These are phyloP conservation scores for Ceriops zippeliana DNA, from an alignment of 345 rosid genomes.

Conservation along the genomic window DNA sequence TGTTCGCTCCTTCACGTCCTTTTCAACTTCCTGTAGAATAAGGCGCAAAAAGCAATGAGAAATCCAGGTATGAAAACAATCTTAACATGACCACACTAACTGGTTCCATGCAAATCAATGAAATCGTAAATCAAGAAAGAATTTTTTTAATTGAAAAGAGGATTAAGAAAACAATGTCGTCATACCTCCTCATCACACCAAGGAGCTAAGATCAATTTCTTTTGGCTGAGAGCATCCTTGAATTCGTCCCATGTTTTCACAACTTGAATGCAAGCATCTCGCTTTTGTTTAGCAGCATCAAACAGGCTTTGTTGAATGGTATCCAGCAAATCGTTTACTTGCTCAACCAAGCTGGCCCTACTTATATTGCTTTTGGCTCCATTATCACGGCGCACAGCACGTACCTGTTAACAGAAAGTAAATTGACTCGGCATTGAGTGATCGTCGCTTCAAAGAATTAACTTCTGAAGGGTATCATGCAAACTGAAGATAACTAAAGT, in stretches of 20 bases:
- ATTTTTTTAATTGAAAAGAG: neutral
- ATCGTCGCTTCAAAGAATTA: neutral
- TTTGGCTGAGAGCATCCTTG: conserved; percentile 59
- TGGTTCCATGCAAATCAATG: neutral
- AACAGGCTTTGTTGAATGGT: conserved; percentile 66
- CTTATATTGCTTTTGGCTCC: conserved; percentile 63
- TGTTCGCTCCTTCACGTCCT: conserved; percentile 80
- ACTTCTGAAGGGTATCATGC: neutral
- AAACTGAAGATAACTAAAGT: conserved; percentile 4
- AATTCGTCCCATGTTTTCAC: conserved; percentile 87
- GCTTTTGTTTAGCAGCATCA: conserved; percentile 58
- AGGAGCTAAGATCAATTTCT: conserved; percentile 91
- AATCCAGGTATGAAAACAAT: neutral
- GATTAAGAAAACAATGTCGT: neutral
- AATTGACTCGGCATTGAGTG: neutral
- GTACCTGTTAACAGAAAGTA: conserved; percentile 48
- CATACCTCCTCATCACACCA: conserved; percentile 96
- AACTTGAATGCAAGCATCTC: conserved; percentile 66
- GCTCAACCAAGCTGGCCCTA: conserved; percentile 53
- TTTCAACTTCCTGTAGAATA: conserved; percentile 71
- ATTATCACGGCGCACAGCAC: conserved; percentile 82
- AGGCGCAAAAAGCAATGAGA: neutral
- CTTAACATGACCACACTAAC: neutral
- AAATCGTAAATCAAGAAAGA: conserved; percentile 1
- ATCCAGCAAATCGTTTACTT: conserved; percentile 51